Base-by-base conservation (phyloP, 2,329 filamentous ascomycete species). In the Cladosporium sphaerospermum region DNA sequence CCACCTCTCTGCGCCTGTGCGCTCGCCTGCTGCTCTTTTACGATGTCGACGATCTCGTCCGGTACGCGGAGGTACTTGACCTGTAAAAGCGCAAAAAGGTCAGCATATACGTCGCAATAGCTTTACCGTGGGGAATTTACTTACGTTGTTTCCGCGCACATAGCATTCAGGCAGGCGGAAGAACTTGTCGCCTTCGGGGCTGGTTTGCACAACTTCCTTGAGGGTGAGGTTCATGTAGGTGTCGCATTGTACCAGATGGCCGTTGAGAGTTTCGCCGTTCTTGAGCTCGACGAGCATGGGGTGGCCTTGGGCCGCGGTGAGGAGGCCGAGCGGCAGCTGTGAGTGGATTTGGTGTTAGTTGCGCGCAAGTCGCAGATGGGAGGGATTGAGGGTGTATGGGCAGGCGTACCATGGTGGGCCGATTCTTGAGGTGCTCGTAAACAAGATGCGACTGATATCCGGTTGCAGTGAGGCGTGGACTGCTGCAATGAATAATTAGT, bases 211-310 rank as follows among this genome's bases (percentile, higher is more conserved):
- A 18, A 99, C 95, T 71, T 97, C 93, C 72, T 93, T 95, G 61
- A 99, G 75, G 2, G 92, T 97, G 63, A 99, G 77, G 75, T 99
- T 99, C 93, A 99, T 99, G 90, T 93, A 99, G 45, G 92, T 99
- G 72, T 99, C 93, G 83, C 92, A 99, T 71, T 86, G 89, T 71
- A 96, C 87, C 55, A 99, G 78, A 68, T 96, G 90, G 58, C 93
- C 93, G 74, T 97, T 99, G 56, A 99, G 81, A 0, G 93, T 97
- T 74, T 99, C 91, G 75, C 91, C 91, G 67, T 92, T 95, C 79
- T 96, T 96, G 61, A 96, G 86, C 77, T 96, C 91, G 61, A 96
- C 91, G 54, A 96, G 85, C 87, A 96, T 97, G 3, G 93, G 92
- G 70, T 96, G 89, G 79, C 93, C 93, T 78, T 96, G 91, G 61